A percentile compares a stretch with the other conserved stretches of the same genome.
Conservation (phyloP, 306 rosid species). For the Prunus fruticosa region DNA sequence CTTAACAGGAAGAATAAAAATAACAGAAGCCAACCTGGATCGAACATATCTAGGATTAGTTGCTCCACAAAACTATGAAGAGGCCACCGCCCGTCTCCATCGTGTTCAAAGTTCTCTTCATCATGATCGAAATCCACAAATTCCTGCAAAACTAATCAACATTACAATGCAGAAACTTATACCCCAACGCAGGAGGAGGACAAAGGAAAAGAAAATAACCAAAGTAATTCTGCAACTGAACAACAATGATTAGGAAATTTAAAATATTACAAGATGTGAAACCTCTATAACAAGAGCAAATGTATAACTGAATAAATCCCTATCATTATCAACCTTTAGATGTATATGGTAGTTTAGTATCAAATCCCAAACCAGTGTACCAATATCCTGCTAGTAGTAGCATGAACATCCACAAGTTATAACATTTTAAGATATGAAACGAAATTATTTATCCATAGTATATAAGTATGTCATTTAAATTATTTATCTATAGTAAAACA, state of each 20-base stretch:
- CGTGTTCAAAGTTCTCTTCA: conserved; percentile 67
- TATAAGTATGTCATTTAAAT: neutral
- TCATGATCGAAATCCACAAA: conserved; percentile 43
- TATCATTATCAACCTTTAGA: neutral
- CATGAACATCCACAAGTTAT: neutral
- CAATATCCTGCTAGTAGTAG: neutral
- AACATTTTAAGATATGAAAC: neutral
- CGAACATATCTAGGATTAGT: conserved; percentile 88
- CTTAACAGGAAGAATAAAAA: neutral
- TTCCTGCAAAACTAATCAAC: conserved; percentile 40
- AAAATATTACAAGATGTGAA: neutral
- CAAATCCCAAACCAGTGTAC: neutral
- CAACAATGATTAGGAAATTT: neutral
- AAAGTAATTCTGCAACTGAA: conserved; percentile 2
- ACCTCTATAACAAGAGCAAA: neutral
- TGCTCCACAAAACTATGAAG: conserved; percentile 81
- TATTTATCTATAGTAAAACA: neutral
- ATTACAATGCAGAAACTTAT: conserved; percentile 16
- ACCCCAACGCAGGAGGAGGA: neutral
- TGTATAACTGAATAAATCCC: neutral
- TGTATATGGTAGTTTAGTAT: neutral
- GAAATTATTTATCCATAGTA: neutral
- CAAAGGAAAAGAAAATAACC: neutral
- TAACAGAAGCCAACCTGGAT: conserved; percentile 62
- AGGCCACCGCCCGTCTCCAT: conserved; percentile 87